Evolutionary conservation across 2,329 filamentous ascomycete genomes (phyloP).

Genomic region (Neocucurbitaria cava): DNA sequence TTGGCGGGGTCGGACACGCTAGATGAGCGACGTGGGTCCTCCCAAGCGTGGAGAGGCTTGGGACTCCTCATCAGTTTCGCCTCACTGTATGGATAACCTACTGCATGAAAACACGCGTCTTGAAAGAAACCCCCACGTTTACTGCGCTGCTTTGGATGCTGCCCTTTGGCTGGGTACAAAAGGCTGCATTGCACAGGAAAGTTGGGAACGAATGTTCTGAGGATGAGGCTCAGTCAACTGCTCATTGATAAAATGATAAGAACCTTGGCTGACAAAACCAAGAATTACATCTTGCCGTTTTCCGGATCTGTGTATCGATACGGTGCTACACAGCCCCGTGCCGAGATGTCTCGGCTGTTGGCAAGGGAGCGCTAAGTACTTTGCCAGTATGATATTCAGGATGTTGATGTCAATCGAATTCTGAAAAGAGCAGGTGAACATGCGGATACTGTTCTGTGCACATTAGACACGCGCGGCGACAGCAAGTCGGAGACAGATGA

Average conservation of each 20-base stretch:
- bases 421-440: conserved; percentile 8
- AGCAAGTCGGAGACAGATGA: neutral
- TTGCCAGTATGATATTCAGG: neutral
- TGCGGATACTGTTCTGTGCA: conserved; percentile 1
- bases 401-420: conserved; percentile 2
- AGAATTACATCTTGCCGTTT: conserved; percentile 33
- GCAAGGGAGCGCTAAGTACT: conserved; percentile 18
- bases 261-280: conserved; percentile 44
- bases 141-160: conserved; percentile 7
- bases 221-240: conserved; percentile 12
- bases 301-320: conserved; percentile 23
- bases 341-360: conserved; percentile 38
- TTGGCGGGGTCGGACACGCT: conserved; percentile 41
- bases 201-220: neutral
- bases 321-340: conserved; percentile 33
- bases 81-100: conserved; percentile 23
- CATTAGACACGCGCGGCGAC: neutral
- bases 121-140: neutral
- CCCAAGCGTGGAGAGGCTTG: conserved; percentile 33
- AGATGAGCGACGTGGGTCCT: conserved; percentile 40
- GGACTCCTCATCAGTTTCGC: conserved; percentile 22
- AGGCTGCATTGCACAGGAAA: conserved; percentile 6
- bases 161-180: neutral
- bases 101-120: neutral
- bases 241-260: conserved; percentile 28